A percentile compares a stretch with the other conserved stretches of the same genome.
These are phyloP conservation scores for Arachis hypogaea DNA, from an alignment of 306 rosid species.

Conservation along the genomic window DNA sequence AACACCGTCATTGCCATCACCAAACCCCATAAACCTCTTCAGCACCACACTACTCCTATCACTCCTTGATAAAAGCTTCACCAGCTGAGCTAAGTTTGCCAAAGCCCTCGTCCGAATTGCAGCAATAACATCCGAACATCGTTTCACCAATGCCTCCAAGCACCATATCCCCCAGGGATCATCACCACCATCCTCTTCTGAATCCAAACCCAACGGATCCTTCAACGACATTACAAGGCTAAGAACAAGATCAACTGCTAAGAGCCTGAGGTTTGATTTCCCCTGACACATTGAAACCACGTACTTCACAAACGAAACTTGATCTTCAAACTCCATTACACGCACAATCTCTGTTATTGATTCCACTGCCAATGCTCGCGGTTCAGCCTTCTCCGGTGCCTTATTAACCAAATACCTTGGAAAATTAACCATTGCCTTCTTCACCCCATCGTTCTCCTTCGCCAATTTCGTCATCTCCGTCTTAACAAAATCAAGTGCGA, in stretches of 20 bases:
- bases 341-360: constrained; percentile 71
- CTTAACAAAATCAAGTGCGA: constrained; percentile 63
- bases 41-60: constrained; percentile 48
- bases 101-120: constrained; percentile 77
- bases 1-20: constrained; percentile 41
- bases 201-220: constrained; percentile 64
- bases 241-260: constrained; percentile 78
- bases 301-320: constrained; percentile 67
- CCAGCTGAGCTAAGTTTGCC: constrained; percentile 72
- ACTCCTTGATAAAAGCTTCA: constrained; percentile 56
- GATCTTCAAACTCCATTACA: constrained; percentile 58
- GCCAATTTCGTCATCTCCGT: constrained; percentile 40
- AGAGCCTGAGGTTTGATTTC: constrained; percentile 70
- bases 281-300: constrained; percentile 78
- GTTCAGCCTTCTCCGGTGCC: constrained; percentile 86
- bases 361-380: constrained; percentile 77
- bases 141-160: constrained; percentile 75
- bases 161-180: constrained; percentile 70
- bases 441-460: constrained; percentile 51
- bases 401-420: constrained; percentile 70
- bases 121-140: constrained; percentile 72
- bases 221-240: constrained; percentile 50
- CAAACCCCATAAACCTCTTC: constrained; percentile 69
- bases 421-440: constrained; percentile 69
- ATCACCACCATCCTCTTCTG: constrained; percentile 46